phyloP scores from a whole-genome alignment of 1,284 basidiomycete species.

The Austroboletus niveus region DNA sequence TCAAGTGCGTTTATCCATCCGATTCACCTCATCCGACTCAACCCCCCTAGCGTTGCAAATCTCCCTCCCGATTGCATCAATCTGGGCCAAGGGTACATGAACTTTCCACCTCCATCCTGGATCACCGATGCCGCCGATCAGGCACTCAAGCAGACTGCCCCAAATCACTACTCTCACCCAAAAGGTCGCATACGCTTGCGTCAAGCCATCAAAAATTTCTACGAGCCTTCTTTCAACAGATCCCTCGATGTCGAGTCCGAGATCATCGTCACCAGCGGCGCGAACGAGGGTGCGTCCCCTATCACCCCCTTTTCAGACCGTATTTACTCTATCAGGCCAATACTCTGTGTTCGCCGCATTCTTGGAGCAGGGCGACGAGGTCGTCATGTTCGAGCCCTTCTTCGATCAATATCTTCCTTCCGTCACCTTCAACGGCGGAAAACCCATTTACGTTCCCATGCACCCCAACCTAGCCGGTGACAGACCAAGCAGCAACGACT shows the following conservation, averaged over 20 bases:
- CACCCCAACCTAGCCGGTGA: constrained; percentile 71
- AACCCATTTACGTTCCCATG: constrained; percentile 92
- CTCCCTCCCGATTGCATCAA: constrained; percentile 87
- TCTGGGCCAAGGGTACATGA: constrained; percentile 95
- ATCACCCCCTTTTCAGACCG: neutral
- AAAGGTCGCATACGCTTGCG: constrained; percentile 84
- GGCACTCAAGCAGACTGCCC: constrained; percentile 64
- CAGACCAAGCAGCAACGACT: constrained; percentile 71
- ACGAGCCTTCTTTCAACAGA: constrained; percentile 69
- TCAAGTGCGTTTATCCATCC: constrained; percentile 61
- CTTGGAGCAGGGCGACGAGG: constrained; percentile 89
- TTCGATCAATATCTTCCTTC: constrained; percentile 97
- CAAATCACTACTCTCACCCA: constrained; percentile 91
- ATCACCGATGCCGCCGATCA: constrained; percentile 74
- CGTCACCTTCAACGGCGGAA: constrained; percentile 90
- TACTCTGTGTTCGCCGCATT: constrained; percentile 90
- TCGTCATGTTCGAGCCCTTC: constrained; percentile 98
- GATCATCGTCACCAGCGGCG: constrained; percentile 93
- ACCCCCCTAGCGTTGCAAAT: constrained; percentile 67
- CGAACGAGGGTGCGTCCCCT: constrained; percentile 76
- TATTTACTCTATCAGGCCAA: constrained; percentile 51
- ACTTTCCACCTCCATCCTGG: constrained; percentile 84
- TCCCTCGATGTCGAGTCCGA: constrained; percentile 84
- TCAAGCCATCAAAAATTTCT: constrained; percentile 80
- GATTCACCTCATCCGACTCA: constrained; percentile 1